Evolutionary conservation across 331 rosid genomes (phyloP), one percentile per base, ranked within the genome.

Genomic region (Prunus yedoensis): DNA sequence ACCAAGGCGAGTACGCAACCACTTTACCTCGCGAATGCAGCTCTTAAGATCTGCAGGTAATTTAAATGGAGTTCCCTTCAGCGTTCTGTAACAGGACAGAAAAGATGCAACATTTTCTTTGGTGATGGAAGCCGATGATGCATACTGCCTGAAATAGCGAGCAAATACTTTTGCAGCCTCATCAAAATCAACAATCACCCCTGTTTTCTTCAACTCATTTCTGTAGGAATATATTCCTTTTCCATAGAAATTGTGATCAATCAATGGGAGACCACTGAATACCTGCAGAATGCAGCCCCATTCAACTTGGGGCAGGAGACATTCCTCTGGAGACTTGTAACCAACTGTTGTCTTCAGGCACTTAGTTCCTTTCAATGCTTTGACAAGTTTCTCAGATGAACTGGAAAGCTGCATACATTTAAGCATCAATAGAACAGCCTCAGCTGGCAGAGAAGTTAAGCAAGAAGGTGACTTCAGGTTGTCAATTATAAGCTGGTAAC

Each of bases 281-380:
- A 89, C 87, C 68, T 79, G 76, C 18, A 88, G 77, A 58, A 91
- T 78, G 82, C 89, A 76, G 43, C 80, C 93, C 93, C 93, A 91
- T 41, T 56, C 76, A 28, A 83, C 71, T 50, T 90, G 83, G 17
- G 6, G 71, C 68, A 88, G 73, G 85, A 85, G 80, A 78, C 95
- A 86, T 53, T 80, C 86, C 43, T 75, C 13, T 0, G 98, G 88
- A 56, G 27, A 30, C 79, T 85, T 85, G 86, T 75, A 86, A 56
- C 97, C 97, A 21, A 6, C 17, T 14, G 38, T 82, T 2, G 98
- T 93, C 88, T 73, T 91, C 75, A 91, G 73, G 71, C 88, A 93
- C 45, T 74, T 75, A 4, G 64, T 32, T 62, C 25, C 77, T 65
- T 53, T 74, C 16, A 89, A 72, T 25, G 79, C 71, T 51, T 53